phyloP scores from a whole-genome alignment of 108 stramenopile species.

The Nannochloropsis gaditana region DNA sequence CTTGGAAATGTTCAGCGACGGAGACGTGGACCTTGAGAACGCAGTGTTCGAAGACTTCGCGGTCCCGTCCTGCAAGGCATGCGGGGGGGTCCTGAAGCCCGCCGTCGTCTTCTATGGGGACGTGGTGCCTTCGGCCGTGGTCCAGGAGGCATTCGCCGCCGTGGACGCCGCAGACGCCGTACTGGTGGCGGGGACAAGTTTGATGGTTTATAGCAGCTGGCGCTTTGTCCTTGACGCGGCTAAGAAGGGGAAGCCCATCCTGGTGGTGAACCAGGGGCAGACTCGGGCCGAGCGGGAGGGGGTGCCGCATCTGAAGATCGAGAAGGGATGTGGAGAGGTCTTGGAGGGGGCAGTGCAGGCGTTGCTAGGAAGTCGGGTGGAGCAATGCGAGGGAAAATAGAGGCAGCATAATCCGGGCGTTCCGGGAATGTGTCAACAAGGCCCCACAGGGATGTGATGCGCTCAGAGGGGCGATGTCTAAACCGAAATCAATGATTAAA shows the following conservation, averaged over 20 bases:
- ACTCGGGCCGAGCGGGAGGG: conserved; percentile 39
- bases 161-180: background rate
- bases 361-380: too few relatives aligned
- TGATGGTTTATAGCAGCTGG: conserved; percentile 21
- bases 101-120: conserved; percentile 93
- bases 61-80: conserved; percentile 67
- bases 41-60: conserved; percentile 59
- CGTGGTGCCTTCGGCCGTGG: conserved; percentile 64
- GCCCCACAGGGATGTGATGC: too few relatives aligned
- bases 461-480: too few relatives aligned
- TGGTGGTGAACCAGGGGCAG: conserved; percentile 33
- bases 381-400: too few relatives aligned
- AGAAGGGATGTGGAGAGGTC: conserved; percentile 11
- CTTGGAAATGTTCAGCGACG: conserved; percentile 57
- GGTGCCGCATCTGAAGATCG: conserved; percentile 29
- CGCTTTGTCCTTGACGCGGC: conserved; percentile 23
- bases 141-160: conserved; percentile 22
- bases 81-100: conserved; percentile 75
- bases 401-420: too few relatives aligned
- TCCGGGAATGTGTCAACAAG: too few relatives aligned
- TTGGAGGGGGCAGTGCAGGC: background rate
- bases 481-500: too few relatives aligned
- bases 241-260: conserved; percentile 34
- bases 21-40: conserved; percentile 69
- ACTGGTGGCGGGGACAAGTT: conserved; percentile 22